These are phyloP conservation scores for Corniculantispora saksenae DNA, from an alignment of 2,329 filamentous ascomycete species.

Conservation along the genomic window DNA sequence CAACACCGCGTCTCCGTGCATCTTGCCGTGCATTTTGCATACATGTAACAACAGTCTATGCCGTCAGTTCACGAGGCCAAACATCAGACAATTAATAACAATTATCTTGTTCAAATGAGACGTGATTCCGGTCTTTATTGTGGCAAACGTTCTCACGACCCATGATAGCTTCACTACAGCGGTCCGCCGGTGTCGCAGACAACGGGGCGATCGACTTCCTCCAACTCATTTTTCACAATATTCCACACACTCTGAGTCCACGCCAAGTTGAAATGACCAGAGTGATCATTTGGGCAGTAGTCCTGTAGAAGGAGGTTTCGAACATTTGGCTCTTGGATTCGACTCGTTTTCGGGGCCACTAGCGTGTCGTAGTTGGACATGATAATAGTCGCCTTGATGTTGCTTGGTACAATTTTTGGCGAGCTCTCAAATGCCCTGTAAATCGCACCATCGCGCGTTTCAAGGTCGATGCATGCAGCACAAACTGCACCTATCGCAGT, in stretches of 20 bases:
- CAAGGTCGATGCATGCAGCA: no score
- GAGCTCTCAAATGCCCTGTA: not conserved
- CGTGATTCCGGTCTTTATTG: no score
- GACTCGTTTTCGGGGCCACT: not conserved
- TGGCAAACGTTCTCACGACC: no score
- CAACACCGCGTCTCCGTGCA: no score
- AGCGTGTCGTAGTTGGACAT: not conserved
- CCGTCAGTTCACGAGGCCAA: no score
- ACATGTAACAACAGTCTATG: no score
- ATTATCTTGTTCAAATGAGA: no score
- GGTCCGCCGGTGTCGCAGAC: not conserved
- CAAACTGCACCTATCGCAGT: no score
- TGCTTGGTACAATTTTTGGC: slow-evolving; percentile 1
- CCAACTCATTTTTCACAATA: slow-evolving; percentile 2
- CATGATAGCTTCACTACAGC: no score
- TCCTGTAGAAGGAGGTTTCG: not conserved
- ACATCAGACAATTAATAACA: no score
- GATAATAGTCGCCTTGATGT: not conserved
- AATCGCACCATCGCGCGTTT: no score
- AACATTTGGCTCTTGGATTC: not conserved
- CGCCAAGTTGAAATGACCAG: not conserved
- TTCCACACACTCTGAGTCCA: not conserved
- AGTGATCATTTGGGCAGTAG: not conserved
- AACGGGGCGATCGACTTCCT: not conserved
- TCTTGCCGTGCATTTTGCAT: no score